Percentiles rank a stretch among this genome's conserved stretches.
Evolutionary conservation across 805 yeast species (phyloP).

Genomic region (Zygotorulaspora danielsina): DNA sequence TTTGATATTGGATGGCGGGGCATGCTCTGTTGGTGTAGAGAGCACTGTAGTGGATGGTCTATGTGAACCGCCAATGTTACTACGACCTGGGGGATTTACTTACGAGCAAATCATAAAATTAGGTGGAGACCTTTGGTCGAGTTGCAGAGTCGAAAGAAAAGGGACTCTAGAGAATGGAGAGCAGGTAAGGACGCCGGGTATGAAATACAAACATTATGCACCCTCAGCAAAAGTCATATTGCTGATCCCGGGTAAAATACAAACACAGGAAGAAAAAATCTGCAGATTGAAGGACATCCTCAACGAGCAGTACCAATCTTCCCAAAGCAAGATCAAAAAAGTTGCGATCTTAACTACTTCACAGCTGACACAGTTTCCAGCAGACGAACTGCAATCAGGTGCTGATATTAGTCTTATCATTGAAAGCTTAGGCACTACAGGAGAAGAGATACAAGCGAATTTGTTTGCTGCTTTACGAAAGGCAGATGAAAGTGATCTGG

Average conservation of each 20-base stretch:
- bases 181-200: slow-evolving; percentile 88
- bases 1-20: slow-evolving; percentile 83
- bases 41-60: slow-evolving; percentile 93
- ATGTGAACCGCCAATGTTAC: slow-evolving; percentile 73
- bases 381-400: slow-evolving; percentile 3
- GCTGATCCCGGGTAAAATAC: slow-evolving; percentile 49
- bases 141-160: slow-evolving; percentile 58
- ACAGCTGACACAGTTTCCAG: slow-evolving; percentile 12
- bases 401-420: slow-evolving; percentile 9
- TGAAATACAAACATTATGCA: slow-evolving; percentile 95
- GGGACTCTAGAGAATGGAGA: slow-evolving; percentile 59
- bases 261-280: slow-evolving; percentile 24
- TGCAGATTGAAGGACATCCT: slow-evolving; percentile 32
- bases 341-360: slow-evolving; percentile 52
- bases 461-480: slow-evolving; percentile 70
- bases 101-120: slow-evolving; percentile 61
- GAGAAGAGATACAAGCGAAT: slow-evolving; percentile 63
- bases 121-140: slow-evolving; percentile 69
- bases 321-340: slow-evolving; percentile 25
- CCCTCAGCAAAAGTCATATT: slow-evolving; percentile 81
- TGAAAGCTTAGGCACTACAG: slow-evolving; percentile 41
- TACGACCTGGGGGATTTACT: slow-evolving; percentile 93
- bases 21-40: slow-evolving; percentile 85
- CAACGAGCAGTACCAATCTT: slow-evolving; percentile 12
- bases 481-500: slow-evolving; percentile 60